Base-by-base conservation (phyloP, 2,329 filamentous ascomycete genomes). In the Coleophoma eucalyptorum region DNA sequence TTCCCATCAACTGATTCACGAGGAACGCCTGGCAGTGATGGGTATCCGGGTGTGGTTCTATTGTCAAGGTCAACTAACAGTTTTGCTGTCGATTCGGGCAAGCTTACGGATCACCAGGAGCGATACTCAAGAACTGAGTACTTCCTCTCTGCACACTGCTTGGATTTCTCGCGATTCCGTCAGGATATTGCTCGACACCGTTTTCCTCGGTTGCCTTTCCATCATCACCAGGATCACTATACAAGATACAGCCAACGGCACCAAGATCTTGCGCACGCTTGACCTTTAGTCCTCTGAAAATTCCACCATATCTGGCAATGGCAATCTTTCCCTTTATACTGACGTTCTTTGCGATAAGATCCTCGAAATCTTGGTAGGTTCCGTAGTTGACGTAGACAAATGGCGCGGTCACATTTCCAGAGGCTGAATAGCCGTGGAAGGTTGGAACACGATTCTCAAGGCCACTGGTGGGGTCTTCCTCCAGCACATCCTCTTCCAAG, bases 371-470 rank as follows among this genome's bases (percentile, higher is more conserved):
- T 56, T 79, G 72, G 64, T 86, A 95, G 0, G 89, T 94, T 48
- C 92, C 93, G 63, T 94, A 96, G 69, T 97, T 97, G 66, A 89
- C 90, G 63, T 87, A 97, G 32, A 96, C 89, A 58, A 89, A 94
- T 13, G 83, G 81, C 3, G 83, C 90, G 0, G 93, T 97, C 44
- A 95, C 93, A 67, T 97, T 96, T 26, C 93, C 93, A 53, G 78
- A 92, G 4, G 91, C 91, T 4, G 90, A 96, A 69, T 97, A 97
- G 48, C 93, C 94, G 65, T 97, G 93, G 73, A 97, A 97, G 0
- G 87, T 93, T 1, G 93, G 91, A 20, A 97, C 79, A 31, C 90
- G 78, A 61, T 91, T 80, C 10, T 79, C 70, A 43, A 90, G 73
- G 19, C 83, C 79, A 16, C 84, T 90, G 0, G 91, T 95, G 3